Base-by-base conservation (phyloP, 2,329 filamentous ascomycete genomes). In the Mycosphaerella arachidis region DNA sequence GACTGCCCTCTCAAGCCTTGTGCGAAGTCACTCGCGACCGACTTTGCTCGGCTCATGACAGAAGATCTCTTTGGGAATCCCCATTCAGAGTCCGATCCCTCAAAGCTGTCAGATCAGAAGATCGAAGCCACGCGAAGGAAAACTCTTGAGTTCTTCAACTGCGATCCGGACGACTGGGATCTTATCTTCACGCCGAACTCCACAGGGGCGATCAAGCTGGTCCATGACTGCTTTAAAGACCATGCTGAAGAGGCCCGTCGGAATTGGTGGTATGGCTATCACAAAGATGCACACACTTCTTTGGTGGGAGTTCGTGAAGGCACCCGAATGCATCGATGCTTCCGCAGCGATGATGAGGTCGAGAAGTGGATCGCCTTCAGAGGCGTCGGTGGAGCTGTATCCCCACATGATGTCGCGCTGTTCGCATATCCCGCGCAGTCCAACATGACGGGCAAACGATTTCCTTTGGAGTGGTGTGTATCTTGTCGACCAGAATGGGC, bases 381-480 rank as follows among this genome's bases (percentile, higher is more conserved):
- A 9, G 61, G 67, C 33, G 67, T 73, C 24, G 68, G 78, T 53
- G 68, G 70, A 40, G 60, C 58, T 7, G 29, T 52, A 7, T 50
- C 55, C 10, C 52, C 43, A 53, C 71, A 48, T 63, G 68, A 61
- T 50, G 27, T 66, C 16, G 67, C 66, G 3, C 72, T 90, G 1
- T 90, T 97, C 72, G 89, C 90, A 27, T 97, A 91, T 71, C 89
- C 92, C 7, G 92, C 87, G 3, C 92, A 97, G 72, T 96, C 91
- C 33, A 96, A 96, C 71, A 89, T 96, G 88, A 88, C 92, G 63
- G 92, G 92, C 2, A 83, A 81, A 30, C 85, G 90, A 56, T 81
- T 90, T 60, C 90, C 92, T 9, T 72, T 91, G n/a, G 75, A 79
- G 9, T 96, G 91, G 92, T 80, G 82, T 50, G 70, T 74, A 12